Evolutionary conservation across 768 basidiomycete genomes (phyloP), one percentile per base, ranked within the genome.

Genomic region (Baorangia bicolor): DNA sequence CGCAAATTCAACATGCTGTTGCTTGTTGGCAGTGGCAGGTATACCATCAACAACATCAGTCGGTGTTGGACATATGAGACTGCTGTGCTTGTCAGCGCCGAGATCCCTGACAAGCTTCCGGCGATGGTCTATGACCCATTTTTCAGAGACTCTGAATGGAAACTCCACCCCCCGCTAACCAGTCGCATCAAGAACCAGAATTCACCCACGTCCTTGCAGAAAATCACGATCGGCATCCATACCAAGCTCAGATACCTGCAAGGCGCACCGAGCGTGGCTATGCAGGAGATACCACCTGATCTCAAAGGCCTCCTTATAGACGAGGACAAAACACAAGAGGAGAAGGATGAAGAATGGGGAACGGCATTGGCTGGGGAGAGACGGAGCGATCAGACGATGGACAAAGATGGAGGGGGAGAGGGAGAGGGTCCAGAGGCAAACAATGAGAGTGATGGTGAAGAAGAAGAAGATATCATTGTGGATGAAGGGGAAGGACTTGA

Each of bases 31-130:
- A 97, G 96, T 2, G 96, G 96, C 4, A 97, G 96, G 1, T 99
- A 99, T 73, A 94, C 94, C 5, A 91, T 98, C 70, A 91, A 94
- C 67, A 96, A 96, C 68, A 96, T 99, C 61, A 90, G 91, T 43
- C 85, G 96, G n/a, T 99, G 96, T 69, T 99, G 96, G 96, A 88
- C 96, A 33, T 96, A 99, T 76, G 96, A 99, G 72, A 99, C 97
- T 0, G 87, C 92, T 13, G 90, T 98, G 1, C 84, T 96, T 8
- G 87, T 97, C 43, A 93, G 91, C 16, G 83, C 87, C 0, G 73
- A 81, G 35, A 82, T 99, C 28, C 88, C 94, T 0, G 88, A 96
- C 73, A 86, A 89, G 56, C 85, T 99, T 10, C 96, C 96, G 0
- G 75, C 77, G 23, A 98, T 94, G 1, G 84, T 91, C 2, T 99